phyloP scores from a whole-genome alignment of 257 asterid genomes.

The Ballota nigra region DNA sequence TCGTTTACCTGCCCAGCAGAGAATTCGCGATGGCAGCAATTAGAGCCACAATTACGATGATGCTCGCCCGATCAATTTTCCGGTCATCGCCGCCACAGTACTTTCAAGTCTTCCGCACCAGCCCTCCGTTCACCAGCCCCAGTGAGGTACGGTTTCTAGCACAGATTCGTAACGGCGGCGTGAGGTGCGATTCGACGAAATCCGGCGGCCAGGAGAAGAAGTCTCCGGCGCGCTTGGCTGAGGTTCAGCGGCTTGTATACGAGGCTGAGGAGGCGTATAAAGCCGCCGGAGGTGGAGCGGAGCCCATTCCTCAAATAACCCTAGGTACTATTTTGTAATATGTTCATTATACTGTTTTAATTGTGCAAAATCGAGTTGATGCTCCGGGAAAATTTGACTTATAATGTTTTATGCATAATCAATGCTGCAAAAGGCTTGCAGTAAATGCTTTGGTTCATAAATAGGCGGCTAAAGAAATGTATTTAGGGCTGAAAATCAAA shows the following conservation, averaged over 20 bases:
- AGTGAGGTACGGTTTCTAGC: conserved; percentile 11
- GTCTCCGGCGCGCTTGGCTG: conserved; percentile 71
- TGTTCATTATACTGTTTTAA: background rate
- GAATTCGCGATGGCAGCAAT: conserved; percentile 32
- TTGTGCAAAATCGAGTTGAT: background rate
- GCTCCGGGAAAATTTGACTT: background rate
- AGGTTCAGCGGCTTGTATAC: conserved; percentile 64
- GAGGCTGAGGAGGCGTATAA: conserved; percentile 72
- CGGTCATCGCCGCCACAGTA: conserved; percentile 34
- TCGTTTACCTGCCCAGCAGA: too few species aligned
- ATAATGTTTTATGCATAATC: background rate
- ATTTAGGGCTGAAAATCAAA: too few species aligned
- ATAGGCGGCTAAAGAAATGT: background rate
- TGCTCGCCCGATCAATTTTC: conserved; percentile 42
- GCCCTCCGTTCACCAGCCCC: conserved; percentile 16
- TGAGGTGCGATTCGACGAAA: conserved; percentile 48
- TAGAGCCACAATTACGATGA: conserved; percentile 34
- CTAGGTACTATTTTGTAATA: conserved; percentile 37
- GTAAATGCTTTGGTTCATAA: background rate
- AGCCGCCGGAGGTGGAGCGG: conserved; percentile 61
- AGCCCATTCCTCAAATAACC: conserved; percentile 66
- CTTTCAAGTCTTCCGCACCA: conserved; percentile 23
- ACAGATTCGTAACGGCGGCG: conserved; percentile 24
- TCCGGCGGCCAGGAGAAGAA: conserved; percentile 52
- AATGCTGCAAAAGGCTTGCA: background rate